These are phyloP conservation scores for Aspergillus aculeatinus DNA, from an alignment of 2,329 filamentous ascomycete genomes.

Conservation along the genomic window DNA sequence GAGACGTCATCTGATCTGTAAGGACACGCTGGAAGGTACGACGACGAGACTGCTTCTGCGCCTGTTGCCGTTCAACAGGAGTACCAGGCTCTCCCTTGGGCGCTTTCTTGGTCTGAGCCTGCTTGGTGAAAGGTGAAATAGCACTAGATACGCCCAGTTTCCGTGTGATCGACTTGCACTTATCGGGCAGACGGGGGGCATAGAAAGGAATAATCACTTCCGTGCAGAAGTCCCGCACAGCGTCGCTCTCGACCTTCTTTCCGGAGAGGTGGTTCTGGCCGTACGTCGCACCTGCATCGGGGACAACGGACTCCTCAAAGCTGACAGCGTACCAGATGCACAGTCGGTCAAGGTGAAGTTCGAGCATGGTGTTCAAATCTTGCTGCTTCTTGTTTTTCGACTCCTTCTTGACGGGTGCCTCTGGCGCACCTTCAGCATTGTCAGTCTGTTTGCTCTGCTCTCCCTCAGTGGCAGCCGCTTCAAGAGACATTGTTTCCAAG, in stretches of 20 bases:
- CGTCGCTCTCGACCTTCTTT: slow-evolving; percentile 43
- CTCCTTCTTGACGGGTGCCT: slow-evolving; percentile 21
- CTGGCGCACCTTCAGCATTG: slow-evolving; percentile 15
- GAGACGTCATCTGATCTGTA: slow-evolving; percentile 41
- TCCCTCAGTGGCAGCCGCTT: slow-evolving; percentile 25
- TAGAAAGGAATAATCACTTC: slow-evolving; percentile 54
- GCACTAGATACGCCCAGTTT: slow-evolving; percentile 48
- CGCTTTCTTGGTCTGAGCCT: slow-evolving; percentile 31
- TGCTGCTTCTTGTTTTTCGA: slow-evolving; percentile 41
- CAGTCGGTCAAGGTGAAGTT: slow-evolving; percentile 49
- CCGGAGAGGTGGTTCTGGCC: slow-evolving; percentile 29
- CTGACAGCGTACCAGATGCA: slow-evolving; percentile 54
- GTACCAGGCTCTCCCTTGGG: slow-evolving; percentile 32
- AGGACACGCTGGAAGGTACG: slow-evolving; percentile 46
- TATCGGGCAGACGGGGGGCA: slow-evolving; percentile 47
- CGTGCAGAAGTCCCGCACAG: slow-evolving; percentile 51
- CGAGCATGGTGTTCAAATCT: slow-evolving; percentile 45
- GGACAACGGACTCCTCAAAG: slow-evolving; percentile 35
- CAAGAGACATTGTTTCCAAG: slow-evolving; percentile 48
- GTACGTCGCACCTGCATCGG: slow-evolving; percentile 29
- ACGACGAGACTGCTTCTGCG: slow-evolving; percentile 32
- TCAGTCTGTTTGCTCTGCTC: slow-evolving; percentile 20
- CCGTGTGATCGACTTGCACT: slow-evolving; percentile 47
- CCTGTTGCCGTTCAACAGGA: slow-evolving; percentile 30
- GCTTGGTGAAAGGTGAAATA: slow-evolving; percentile 37